Conservation (phyloP, 176 grass and related monocot species). For the Phoenix roebelenii region DNA sequence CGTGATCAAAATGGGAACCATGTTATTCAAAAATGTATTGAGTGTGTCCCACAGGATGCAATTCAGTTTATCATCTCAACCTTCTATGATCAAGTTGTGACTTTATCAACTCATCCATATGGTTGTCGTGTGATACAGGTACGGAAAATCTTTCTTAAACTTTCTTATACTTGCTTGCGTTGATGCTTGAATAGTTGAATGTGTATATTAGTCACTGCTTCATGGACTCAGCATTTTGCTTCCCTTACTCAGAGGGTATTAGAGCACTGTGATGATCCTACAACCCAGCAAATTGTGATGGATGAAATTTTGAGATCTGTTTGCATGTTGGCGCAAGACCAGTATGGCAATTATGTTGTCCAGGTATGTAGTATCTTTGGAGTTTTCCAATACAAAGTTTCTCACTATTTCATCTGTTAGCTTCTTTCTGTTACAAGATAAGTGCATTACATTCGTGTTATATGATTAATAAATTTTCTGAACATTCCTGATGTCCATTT, state of each 20-base stretch:
- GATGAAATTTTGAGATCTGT: conserved; percentile 20
- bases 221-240: too few relatives aligned
- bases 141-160: neutral
- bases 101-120: conserved; percentile 73
- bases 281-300: conserved; percentile 79
- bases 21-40: conserved; percentile 83
- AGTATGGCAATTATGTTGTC: conserved; percentile 29
- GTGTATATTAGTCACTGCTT: too few relatives aligned
- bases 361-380: conserved; percentile 1
- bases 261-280: conserved; percentile 70
- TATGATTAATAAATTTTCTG: too few relatives aligned
- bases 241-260: conserved; percentile 44
- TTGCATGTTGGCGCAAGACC: conserved; percentile 27
- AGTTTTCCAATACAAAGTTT: too few relatives aligned
- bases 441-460: too few relatives aligned
- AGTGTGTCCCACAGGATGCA: conserved; percentile 65
- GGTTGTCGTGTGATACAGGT: conserved; percentile 84
- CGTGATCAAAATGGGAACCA: conserved; percentile 95
- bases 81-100: conserved; percentile 75
- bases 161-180: neutral
- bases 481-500: too few relatives aligned
- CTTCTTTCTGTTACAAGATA: too few relatives aligned
- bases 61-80: conserved; percentile 79
- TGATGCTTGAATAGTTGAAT: neutral
- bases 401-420: too few relatives aligned